Evolutionary conservation across 805 yeast species (phyloP).

Genomic region (Kregervanrija pseudodelftensis): DNA sequence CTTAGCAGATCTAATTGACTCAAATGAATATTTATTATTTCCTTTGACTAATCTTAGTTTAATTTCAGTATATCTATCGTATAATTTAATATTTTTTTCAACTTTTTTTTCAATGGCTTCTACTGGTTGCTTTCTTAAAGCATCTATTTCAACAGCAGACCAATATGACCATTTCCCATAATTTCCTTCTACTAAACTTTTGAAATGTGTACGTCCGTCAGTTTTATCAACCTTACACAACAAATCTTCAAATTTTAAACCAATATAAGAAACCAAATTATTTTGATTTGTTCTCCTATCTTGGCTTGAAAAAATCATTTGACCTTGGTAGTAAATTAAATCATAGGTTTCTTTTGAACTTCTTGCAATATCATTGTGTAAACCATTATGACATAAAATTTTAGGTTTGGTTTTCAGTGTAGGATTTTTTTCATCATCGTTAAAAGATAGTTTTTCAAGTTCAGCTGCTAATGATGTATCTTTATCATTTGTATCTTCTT

Average conservation of each 20-base stretch:
- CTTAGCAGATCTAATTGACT: not conserved
- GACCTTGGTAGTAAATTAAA: conserved; percentile 6
- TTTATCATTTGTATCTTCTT: too few relatives aligned
- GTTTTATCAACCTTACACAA: conserved; percentile 2
- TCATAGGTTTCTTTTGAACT: conserved; percentile 4
- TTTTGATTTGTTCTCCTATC: conserved; percentile 6
- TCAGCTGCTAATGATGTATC: too few relatives aligned
- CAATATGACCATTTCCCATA: conserved; percentile 8
- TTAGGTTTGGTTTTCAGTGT: not conserved
- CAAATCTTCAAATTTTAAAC: conserved; percentile 12
- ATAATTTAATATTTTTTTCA: conserved; percentile 1
- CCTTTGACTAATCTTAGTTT: conserved; percentile 3
- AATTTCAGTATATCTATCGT: conserved; percentile 8
- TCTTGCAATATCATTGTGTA: conserved; percentile 6
- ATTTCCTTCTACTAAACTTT: conserved; percentile 4
- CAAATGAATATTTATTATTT: not conserved
- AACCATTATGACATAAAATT: conserved; percentile 10
- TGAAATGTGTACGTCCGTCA: conserved; percentile 9
- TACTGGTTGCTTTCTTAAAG: not conserved
- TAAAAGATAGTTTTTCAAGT: too few relatives aligned
- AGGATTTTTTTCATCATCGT: not conserved
- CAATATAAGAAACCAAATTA: conserved; percentile 8
- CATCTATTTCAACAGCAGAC: conserved; percentile 12
- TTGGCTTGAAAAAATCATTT: conserved; percentile 8
- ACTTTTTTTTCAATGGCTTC: not conserved